Base-by-base conservation (phyloP, 495 filamentous ascomycete genomes). In the Hypoxylon lenormandii region DNA sequence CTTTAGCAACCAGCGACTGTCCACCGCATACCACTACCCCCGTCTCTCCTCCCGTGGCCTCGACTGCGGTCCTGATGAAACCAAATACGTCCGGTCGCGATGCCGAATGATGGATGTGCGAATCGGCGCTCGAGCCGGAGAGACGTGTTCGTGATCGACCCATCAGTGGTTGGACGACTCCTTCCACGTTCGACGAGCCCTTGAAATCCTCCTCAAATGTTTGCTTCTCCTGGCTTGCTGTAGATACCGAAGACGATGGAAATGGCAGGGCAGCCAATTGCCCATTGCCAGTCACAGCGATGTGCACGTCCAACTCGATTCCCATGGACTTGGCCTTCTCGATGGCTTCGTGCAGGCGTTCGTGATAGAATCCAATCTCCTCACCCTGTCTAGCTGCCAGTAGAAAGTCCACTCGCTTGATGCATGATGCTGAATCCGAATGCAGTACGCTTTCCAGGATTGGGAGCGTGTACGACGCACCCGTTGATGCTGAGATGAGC, bases 11-110 rank as follows among this genome's bases (percentile, higher is more conserved):
- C 55, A 97, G 70, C 0, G 88, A 88, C 21, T 78, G 78, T 5
- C 91, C 91, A 30, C 93, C 93, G 69, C 93, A 96, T 0, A 92
- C 92, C 0, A 92, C 90, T 0, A 97, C 90, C 0, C 89, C 91
- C 13, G 87, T 92, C 82, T 97, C 93, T 1, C 93, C 94, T 15
- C 83, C 82, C 0, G 92, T 92, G 15, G 83, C 84, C 78, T 97
- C 93, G 0, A 97, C 82, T 4, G 82, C 78, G 0, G 28, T 54
- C 19, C 80, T 72, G 47, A 86, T 84, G 65, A 84, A 82, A 0
- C 72, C 64, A 23, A 76, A 74, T 2, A 85, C 64, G 52, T 84
- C 78, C 6, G 82, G 81, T 36, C 84, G 65, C 3, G 67, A 68
- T 4, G 77, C 71, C 3, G 75, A 75, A 49, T 80, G 72, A 15